Evolutionary conservation across 345 rosid genomes (phyloP), one percentile per base, ranked within the genome.

Genomic region (Abelmoschus esculentus): DNA sequence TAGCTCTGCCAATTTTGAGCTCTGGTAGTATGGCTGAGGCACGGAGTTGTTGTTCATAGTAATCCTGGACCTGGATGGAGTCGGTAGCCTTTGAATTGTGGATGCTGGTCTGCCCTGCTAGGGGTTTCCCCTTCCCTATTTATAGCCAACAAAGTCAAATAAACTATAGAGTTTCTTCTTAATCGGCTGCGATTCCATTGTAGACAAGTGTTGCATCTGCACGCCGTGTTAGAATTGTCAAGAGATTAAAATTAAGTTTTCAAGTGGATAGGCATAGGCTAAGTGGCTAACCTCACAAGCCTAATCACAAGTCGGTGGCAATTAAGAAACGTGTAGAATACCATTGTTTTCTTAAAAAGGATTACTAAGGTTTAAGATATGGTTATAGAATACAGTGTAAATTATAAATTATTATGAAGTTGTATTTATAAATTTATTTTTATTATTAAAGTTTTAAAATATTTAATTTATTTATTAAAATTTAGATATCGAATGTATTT

Each of bases 31-130:
- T 13, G 63, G 22, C 38, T 7, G 72, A 69, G 62, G 72, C 62
- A 38, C 42, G 52, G 63, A 57, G 65, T 26, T 57, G 1, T 70
- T 57, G 65, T 40, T 57, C 72, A 70, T 70, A 18, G 70, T 29
- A 54, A 19, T 54, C 14, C 17, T 19, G 44, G 42, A 38, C 17
- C 22, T 2, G 26, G 26, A 22, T 22, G 26, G 26, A 22, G 26
- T 22, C 0, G 17, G 10, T 2, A 1, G 26, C 56, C n/a, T 17
- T 52, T 17, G 2, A 4, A 4, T n/a, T 52, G 17, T 53, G 17
- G 28, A 8, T 18, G 18, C 28, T 49, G 22, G 57, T 14, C 26
- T 44, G 7, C 19, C 38, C 26, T 46, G 56, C 55, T 14, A 13
- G 26, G 67, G 55, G 0, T 18, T 42, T 64, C 1, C 42, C 70